These are phyloP conservation scores for Sphaerobolus stellatus DNA, from an alignment of 1,284 basidiomycete genomes.

Conservation along the genomic window DNA sequence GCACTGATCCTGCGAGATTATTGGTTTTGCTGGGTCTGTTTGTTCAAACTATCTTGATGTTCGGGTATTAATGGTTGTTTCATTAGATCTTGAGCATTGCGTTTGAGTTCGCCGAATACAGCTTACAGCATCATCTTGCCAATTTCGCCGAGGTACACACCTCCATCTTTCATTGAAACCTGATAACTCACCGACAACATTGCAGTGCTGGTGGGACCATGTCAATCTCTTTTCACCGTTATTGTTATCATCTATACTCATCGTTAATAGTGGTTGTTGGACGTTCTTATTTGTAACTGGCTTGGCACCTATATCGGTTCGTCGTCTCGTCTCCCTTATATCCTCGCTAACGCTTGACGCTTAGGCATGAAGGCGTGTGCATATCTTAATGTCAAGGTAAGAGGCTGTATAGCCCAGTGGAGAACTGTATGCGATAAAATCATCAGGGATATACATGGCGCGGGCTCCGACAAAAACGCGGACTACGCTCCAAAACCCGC, in stretches of 20 bases:
- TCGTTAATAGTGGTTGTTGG: conserved; percentile 68
- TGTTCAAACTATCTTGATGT: conserved; percentile 10
- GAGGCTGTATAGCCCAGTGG: neutral
- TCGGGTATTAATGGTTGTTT: conserved; percentile 5
- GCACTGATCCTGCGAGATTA: conserved; percentile 83
- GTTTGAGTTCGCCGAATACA: conserved; percentile 84
- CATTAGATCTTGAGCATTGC: conserved; percentile 83
- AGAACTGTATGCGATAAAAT: conserved; percentile 6
- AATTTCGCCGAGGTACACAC: conserved; percentile 76
- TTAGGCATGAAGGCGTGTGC: conserved; percentile 82
- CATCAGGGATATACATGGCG: conserved; percentile 78
- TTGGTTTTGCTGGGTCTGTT: conserved; percentile 82
- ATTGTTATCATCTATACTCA: conserved; percentile 5
- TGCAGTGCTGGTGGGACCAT: conserved; percentile 86
- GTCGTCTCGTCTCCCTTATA: conserved; percentile 20
- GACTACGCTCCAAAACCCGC: conserved; percentile 71
- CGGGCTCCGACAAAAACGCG: conserved; percentile 72
- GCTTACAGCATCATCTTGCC: conserved; percentile 75
- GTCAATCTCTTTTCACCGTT: conserved; percentile 43
- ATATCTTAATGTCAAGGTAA: conserved; percentile 80
- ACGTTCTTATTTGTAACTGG: conserved; percentile 85
- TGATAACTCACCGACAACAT: conserved; percentile 18
- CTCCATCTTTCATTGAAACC: conserved; percentile 14
- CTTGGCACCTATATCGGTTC: conserved; percentile 75
- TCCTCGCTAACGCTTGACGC: conserved; percentile 18